phyloP scores from a whole-genome alignment of 1,284 basidiomycete species.

The Rhodotorula sp. region DNA sequence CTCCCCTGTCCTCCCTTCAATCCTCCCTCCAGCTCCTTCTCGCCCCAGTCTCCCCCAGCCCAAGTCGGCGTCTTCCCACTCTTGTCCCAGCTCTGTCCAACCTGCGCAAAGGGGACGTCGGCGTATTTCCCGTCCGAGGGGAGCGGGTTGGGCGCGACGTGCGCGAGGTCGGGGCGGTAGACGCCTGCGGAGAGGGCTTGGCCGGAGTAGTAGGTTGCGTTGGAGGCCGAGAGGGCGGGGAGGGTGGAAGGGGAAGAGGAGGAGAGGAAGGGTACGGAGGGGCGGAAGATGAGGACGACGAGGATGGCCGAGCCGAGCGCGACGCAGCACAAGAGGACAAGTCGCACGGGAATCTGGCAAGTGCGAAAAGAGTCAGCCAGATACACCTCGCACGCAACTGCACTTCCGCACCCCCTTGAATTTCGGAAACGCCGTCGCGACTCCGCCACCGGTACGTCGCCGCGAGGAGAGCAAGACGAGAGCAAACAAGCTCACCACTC shows the following conservation, averaged over 20 bases:
- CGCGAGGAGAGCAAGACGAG: too few species aligned
- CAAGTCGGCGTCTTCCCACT: conserved; percentile 21
- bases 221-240: background rate
- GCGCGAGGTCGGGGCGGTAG: background rate
- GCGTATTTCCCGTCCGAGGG: conserved; percentile 21
- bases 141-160: conserved; percentile 22
- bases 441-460: too few species aligned
- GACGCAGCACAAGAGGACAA: too few species aligned
- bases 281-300: conserved; percentile 16
- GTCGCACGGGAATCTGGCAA: too few species aligned
- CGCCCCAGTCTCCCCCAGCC: conserved; percentile 37
- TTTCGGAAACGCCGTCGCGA: too few species aligned
- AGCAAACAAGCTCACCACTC: background rate
- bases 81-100: conserved; percentile 18
- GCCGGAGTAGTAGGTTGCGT: conserved; percentile 16
- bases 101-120: conserved; percentile 36
- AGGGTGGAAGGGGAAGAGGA: background rate
- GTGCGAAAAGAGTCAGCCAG: too few species aligned
- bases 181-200: conserved; percentile 2
- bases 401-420: too few species aligned
- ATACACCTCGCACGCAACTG: too few species aligned
- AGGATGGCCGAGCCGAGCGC: conserved; percentile 7
- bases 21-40: conserved; percentile 3
- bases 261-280: conserved; percentile 31
- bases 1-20: background rate